Percentiles rank a stretch among this genome's conserved stretches.
phyloP scores from a whole-genome alignment of 2,329 filamentous ascomycete species.

The Calonectria hongkongensis region DNA sequence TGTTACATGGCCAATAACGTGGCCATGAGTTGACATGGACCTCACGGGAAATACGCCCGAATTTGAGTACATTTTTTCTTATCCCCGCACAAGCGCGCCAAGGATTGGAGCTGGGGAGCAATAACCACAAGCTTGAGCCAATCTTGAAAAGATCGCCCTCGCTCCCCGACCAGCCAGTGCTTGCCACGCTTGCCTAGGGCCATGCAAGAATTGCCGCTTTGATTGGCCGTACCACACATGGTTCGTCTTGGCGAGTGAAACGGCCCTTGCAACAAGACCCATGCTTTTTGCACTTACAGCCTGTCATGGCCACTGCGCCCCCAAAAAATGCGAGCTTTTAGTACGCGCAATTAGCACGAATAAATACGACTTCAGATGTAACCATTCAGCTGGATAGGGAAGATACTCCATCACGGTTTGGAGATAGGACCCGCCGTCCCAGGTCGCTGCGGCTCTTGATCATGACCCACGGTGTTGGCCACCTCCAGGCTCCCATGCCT shows the following conservation, averaged over 20 bases:
- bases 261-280: not conserved
- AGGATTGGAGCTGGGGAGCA: not conserved
- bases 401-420: not conserved
- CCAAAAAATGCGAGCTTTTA: not conserved
- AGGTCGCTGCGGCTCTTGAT: not conserved
- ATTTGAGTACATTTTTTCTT: not conserved
- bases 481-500: not conserved
- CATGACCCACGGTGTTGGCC: not conserved
- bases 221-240: not conserved
- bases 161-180: not conserved
- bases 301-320: not conserved
- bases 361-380: not conserved
- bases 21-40: not conserved
- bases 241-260: not conserved
- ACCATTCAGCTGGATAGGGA: not conserved
- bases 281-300: not conserved
- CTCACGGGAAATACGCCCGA: too few species aligned
- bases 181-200: conserved; percentile 2
- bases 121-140: not conserved
- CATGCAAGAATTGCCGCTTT: not conserved
- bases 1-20: not conserved
- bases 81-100: not conserved
- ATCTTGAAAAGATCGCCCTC: not conserved
- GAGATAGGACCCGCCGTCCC: too few species aligned
- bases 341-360: not conserved